Percentiles rank a stretch among this genome's conserved stretches.
Conservation (phyloP, 345 rosid species). For the Ceriops zippeliana region DNA sequence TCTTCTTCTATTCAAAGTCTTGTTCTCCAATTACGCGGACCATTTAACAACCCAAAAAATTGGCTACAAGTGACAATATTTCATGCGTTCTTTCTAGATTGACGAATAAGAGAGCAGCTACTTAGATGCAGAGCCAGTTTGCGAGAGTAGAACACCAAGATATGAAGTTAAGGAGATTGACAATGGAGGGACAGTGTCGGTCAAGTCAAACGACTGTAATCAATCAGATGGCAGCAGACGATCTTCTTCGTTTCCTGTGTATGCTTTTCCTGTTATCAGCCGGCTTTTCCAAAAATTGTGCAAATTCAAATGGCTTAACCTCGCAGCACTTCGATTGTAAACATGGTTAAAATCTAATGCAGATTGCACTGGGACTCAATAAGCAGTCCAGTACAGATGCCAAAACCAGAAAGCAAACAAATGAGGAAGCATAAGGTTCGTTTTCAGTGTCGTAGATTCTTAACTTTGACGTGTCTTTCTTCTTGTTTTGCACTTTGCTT, state of each 20-base stretch:
- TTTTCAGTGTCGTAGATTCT: not conserved
- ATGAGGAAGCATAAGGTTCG: not conserved
- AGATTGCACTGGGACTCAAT: not conserved
- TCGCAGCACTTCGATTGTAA: not conserved
- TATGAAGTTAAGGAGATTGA: no score
- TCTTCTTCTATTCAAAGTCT: no score
- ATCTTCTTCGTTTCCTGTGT: conserved; percentile 2
- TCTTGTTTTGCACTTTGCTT: not conserved
- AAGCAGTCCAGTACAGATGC: not conserved
- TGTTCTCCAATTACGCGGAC: no score
- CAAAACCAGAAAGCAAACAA: not conserved
- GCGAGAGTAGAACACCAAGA: no score
- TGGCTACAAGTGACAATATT: not conserved
- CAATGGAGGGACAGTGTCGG: no score
- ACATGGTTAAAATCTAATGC: not conserved
- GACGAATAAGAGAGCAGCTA: not conserved
- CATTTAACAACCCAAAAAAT: not conserved
- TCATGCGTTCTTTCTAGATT: no score
- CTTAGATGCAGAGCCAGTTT: no score
- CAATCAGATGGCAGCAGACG: not conserved
- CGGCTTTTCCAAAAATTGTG: not conserved
- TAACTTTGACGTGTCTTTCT: not conserved
- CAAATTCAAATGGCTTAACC: not conserved
- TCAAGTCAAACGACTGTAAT: not conserved
- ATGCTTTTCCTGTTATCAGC: not conserved